A percentile compares a stretch with the other conserved stretches of the same genome.
Evolutionary conservation across 2,329 filamentous ascomycete genomes (phyloP).

Genomic region (Ophiostoma ips): DNA sequence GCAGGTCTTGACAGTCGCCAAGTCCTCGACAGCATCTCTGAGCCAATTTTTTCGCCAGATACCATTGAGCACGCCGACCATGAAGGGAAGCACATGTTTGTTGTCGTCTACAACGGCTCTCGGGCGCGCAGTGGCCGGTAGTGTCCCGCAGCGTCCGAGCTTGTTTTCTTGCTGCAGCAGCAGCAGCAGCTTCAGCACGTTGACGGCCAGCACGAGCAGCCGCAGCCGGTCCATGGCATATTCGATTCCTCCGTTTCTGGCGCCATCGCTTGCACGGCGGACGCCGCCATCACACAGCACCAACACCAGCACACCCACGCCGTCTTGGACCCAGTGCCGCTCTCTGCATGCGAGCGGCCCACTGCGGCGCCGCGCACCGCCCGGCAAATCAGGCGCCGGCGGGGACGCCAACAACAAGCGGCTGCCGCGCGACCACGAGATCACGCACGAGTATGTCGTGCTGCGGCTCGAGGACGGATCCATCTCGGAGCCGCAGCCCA

Average conservation of each 20-base stretch:
- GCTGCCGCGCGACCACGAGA: slow-evolving; percentile 30
- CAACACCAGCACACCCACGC: too few relatives aligned
- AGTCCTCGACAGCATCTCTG: too few relatives aligned
- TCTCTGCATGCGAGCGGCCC: background rate
- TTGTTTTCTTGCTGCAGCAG: too few relatives aligned
- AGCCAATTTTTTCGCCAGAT: background rate
- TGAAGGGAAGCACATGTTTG: slow-evolving; percentile 26
- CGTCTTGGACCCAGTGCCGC: background rate
- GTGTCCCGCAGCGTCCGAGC: background rate
- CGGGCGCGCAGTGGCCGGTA: slow-evolving; percentile 26
- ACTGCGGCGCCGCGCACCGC: background rate
- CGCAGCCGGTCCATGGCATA: background rate
- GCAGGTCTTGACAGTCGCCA: too few relatives aligned
- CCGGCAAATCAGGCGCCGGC: background rate
- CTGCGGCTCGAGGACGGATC: slow-evolving; percentile 22
- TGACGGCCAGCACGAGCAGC: background rate
- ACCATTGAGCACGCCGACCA: slow-evolving; percentile 16
- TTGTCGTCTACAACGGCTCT: slow-evolving; percentile 33
- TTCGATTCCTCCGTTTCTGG: background rate
- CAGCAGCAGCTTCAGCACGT: background rate
- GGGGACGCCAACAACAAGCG: slow-evolving; percentile 8
- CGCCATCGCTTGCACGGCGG: background rate
- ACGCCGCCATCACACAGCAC: background rate
- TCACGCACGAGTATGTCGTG: slow-evolving; percentile 23
- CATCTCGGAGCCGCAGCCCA: slow-evolving; percentile 26